Percentiles rank a stretch among this genome's conserved stretches.
phyloP scores from a whole-genome alignment of 306 rosid species.

The Castanea mollissima region DNA sequence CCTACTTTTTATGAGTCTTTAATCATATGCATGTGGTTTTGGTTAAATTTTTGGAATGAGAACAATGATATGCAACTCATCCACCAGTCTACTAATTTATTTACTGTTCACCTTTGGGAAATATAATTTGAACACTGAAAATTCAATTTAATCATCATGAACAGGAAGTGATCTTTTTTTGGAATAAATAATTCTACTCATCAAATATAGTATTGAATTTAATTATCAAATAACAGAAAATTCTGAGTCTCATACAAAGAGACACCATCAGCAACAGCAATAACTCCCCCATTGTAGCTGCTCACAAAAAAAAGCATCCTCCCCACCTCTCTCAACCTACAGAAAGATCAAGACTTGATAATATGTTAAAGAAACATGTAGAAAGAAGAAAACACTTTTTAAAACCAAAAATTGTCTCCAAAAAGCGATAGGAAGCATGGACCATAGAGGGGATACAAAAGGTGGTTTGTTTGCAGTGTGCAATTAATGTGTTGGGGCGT shows the following conservation, averaged over 20 bases:
- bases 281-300: slow-evolving; percentile 68
- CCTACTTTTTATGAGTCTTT: background rate
- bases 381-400: too few species aligned
- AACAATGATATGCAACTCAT: background rate
- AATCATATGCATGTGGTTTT: background rate
- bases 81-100: background rate
- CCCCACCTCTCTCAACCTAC: slow-evolving; percentile 85
- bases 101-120: background rate
- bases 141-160: background rate
- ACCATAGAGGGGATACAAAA: background rate
- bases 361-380: background rate
- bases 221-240: too few species aligned
- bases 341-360: slow-evolving; percentile 28
- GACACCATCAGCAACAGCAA: slow-evolving; percentile 95
- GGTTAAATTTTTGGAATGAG: background rate
- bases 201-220: too few species aligned
- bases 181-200: too few species aligned
- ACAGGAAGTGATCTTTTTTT: too few species aligned
- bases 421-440: background rate
- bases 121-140: background rate
- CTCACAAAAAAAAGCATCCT: slow-evolving; percentile 86
- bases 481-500: slow-evolving; percentile 76
- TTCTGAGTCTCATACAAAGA: slow-evolving; percentile 61
- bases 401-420: background rate
- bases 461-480: background rate